Evolutionary conservation across 345 rosid genomes (phyloP).

Genomic region (Dovyalis caffra): DNA sequence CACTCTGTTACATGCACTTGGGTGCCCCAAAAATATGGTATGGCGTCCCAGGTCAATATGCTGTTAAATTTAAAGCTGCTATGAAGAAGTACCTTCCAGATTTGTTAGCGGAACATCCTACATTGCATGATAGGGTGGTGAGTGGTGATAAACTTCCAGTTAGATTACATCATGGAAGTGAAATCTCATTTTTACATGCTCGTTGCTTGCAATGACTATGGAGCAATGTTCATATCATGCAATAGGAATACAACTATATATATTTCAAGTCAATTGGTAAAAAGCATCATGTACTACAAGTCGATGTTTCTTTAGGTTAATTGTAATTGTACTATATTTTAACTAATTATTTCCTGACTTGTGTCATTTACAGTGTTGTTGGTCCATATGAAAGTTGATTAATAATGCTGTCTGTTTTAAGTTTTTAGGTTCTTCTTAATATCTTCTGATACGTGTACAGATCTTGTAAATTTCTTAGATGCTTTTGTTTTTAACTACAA

Average conservation of each 20-base stretch:
- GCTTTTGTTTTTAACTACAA: constrained; percentile 11
- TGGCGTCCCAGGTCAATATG: constrained; percentile 47
- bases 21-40: constrained; percentile 76
- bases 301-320: neutral
- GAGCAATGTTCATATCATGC: neutral
- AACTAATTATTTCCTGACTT: neutral
- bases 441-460: neutral
- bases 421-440: neutral
- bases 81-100: constrained; percentile 37
- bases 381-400: neutral
- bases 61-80: constrained; percentile 36
- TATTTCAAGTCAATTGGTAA: too few relatives aligned
- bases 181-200: neutral
- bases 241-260: neutral
- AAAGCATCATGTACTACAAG: neutral
- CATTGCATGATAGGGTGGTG: constrained; percentile 37
- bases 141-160: constrained; percentile 23
- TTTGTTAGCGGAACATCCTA: constrained; percentile 26
- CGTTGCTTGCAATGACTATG: constrained; percentile 1
- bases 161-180: constrained; percentile 11
- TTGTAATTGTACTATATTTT: neutral
- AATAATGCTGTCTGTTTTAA: neutral
- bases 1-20: constrained; percentile 57
- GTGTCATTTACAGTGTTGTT: neutral
- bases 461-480: neutral